These are phyloP conservation scores for Microglena sp. DNA, from an alignment of 139 green algal species.

Conservation along the genomic window DNA sequence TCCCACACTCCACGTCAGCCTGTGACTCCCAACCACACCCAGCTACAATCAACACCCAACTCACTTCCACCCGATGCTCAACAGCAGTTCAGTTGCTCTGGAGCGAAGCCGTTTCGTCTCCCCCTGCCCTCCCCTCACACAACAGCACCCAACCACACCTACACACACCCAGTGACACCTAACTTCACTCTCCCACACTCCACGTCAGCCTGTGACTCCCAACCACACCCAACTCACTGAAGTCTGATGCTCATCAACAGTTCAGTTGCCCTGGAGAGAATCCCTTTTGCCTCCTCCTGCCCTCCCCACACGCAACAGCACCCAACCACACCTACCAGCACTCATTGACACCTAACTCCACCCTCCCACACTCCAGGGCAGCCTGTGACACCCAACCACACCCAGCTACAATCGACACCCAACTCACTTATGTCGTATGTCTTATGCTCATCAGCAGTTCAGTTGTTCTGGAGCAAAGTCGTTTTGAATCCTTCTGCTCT, in stretches of 20 bases:
- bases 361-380: neutral
- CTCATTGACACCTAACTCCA: neutral
- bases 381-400: neutral
- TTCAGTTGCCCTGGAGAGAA: neutral
- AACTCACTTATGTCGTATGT: too few species aligned
- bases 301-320: slow-evolving; percentile 41
- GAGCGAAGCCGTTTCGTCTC: neutral
- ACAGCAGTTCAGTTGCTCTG: too few species aligned
- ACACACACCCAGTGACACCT: neutral
- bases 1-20: slow-evolving; percentile 1
- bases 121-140: too few species aligned
- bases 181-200: neutral
- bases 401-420: too few species aligned
- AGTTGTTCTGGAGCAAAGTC: too few species aligned
- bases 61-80: too few species aligned
- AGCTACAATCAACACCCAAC: too few species aligned
- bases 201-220: neutral
- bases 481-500: slow-evolving; percentile 1
- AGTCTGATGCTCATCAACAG: neutral
- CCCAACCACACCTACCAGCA: slow-evolving; percentile 6
- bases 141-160: neutral
- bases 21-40: neutral
- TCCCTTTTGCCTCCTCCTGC: slow-evolving; percentile 49
- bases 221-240: neutral
- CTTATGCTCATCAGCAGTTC: too few species aligned